A percentile compares a stretch with the other conserved stretches of the same genome.
Conservation (phyloP, 192 early-diverging fungal species). For the Funneliformis mosseae region DNA sequence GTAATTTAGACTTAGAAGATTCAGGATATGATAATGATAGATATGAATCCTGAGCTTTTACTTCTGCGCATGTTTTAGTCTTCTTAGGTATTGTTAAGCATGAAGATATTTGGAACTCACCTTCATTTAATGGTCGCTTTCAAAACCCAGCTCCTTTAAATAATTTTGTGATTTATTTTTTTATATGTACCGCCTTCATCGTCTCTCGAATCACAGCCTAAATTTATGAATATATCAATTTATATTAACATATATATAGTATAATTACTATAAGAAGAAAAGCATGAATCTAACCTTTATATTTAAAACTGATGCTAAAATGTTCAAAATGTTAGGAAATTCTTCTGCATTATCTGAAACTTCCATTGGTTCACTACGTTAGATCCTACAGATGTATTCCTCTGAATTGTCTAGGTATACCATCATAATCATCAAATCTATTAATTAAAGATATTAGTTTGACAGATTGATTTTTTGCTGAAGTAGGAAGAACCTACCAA, state of each 20-base stretch:
- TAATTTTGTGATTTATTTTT: background rate
- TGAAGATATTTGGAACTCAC: background rate
- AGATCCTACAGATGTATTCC: constrained; percentile 7
- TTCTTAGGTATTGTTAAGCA: constrained; percentile 20
- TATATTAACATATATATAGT: background rate
- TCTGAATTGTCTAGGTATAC: background rate
- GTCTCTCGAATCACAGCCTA: constrained; percentile 16
- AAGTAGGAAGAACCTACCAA: background rate
- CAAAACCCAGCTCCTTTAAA: constrained; percentile 8
- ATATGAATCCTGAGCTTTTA: background rate
- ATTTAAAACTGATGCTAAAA: background rate
- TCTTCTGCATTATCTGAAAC: background rate
- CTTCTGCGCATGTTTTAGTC: background rate
- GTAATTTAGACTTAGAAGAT: background rate
- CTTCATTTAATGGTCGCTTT: constrained; percentile 12
- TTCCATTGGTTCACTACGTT: constrained; percentile 3
- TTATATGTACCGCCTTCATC: background rate
- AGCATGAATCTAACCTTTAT: constrained; percentile 9
- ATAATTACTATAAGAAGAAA: background rate
- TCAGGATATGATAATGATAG: background rate
- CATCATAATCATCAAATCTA: constrained; percentile 15
- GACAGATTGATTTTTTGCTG: too few relatives aligned
- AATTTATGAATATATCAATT: constrained; percentile 12
- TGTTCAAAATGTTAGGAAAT: background rate
- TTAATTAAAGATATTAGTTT: background rate